Conservation (phyloP, 2,329 filamentous ascomycete species). For the Coniochaeta sp. region DNA sequence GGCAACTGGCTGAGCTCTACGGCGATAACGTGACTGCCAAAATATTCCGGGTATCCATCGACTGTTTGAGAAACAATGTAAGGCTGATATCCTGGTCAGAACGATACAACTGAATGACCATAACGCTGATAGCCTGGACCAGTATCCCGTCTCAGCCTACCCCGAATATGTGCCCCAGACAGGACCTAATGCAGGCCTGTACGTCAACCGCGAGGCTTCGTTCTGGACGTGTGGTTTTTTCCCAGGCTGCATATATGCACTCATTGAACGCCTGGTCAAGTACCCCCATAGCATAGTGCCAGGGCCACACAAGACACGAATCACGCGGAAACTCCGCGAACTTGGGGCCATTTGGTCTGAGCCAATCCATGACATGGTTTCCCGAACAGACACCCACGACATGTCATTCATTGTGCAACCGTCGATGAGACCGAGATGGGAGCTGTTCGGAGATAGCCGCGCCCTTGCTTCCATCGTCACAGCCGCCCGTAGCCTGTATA, state of each 20-base stretch:
- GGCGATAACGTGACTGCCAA: constrained; percentile 15
- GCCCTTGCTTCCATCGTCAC: constrained; percentile 32
- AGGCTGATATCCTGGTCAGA: neutral
- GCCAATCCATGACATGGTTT: constrained; percentile 26
- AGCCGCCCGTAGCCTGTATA: constrained; percentile 35
- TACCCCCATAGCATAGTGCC: constrained; percentile 18
- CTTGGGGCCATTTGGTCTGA: constrained; percentile 25
- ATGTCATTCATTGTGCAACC: constrained; percentile 48
- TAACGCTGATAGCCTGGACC: neutral
- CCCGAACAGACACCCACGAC: constrained; percentile 44
- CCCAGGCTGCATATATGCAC: constrained; percentile 25
- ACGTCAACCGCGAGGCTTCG: constrained; percentile 12
- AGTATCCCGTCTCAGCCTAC: constrained; percentile 13
- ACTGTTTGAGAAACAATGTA: constrained; percentile 10
- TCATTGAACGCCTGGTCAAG: constrained; percentile 24
- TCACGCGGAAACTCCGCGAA: constrained; percentile 16
- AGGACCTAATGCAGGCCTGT: constrained; percentile 10
- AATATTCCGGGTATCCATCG: constrained; percentile 12
- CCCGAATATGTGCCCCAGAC: constrained; percentile 16
- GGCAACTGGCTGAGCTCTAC: constrained; percentile 11
- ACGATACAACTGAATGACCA: neutral
- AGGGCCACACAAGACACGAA: constrained; percentile 4
- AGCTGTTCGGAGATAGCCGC: constrained; percentile 29
- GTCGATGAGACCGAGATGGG: constrained; percentile 39
- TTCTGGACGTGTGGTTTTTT: constrained; percentile 34